Base-by-base conservation (phyloP, 2,329 filamentous ascomycete genomes). In the Purpureocillium lavendulum region DNA sequence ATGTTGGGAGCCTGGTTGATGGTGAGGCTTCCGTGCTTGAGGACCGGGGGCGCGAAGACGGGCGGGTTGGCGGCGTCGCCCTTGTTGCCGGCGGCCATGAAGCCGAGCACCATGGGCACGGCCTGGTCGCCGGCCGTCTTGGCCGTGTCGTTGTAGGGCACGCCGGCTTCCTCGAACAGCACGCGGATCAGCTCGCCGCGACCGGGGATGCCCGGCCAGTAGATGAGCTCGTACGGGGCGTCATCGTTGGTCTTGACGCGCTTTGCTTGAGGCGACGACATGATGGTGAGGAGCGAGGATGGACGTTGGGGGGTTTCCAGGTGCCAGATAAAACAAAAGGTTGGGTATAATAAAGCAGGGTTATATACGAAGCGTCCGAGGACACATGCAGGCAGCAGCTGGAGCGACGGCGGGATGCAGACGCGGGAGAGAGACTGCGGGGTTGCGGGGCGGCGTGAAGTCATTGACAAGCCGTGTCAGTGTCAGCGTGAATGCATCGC, bases 111-210 rank as follows among this genome's bases (percentile, higher is more conserved):
- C 2, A 62, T 49, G 2, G 66, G 50, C 34, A 75, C 62, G 40
- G 74, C 80, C n/a, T 69, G 61, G 24, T 73, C 52, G 5, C 49
- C 54, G 10, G 63, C 54, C 12, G 63, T 37, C 35, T 54, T 54
- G 35, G 56, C 45, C 24, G 42, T 65, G 62, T 89, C 84, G 17
- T 60, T 75, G 66, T 87, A 89, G 4, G 71, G 57, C 1, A 74
- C 74, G 14, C 72, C 71, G 15, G 77, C 70, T 38, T 83, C 82
- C 62, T 89, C 84, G 48, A 90, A 76, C 13, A 71, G 71, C 10
- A 90, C 73, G 16, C 85, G 83, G 54, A 88, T 64, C 57, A 78
- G 77, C 56, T 90, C 85, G 45, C 79, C 85, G 36, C 85, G 81
- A 31, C 85, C 85, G 28, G 85, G 85, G 18, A 87, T 64, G 14